Base-by-base conservation (phyloP, 176 grass and related monocot species). In the Guadua angustifolia region DNA sequence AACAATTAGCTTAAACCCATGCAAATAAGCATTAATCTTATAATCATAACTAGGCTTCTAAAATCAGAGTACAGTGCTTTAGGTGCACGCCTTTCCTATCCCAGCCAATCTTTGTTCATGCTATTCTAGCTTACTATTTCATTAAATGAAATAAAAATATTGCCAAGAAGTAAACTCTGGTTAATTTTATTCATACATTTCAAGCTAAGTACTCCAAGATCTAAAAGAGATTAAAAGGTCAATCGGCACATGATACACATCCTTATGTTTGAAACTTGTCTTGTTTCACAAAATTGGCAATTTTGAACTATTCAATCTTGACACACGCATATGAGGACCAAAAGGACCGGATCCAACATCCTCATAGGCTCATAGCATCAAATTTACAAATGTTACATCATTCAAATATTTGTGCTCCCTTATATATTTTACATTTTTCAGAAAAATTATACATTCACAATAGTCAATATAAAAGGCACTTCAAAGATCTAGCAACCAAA, bases 91-190 rank as follows among this genome's bases (percentile, higher is more conserved):
- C 56, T 25, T 66, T 39, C 5, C 2, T 64, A 6, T 63, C 16
- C 56, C 25, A 35, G 25, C 25, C 24, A 79, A 36, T 66, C 33
- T 66, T 35, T n/a, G 17, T 15, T 9, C 77, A 67, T 17, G 45
- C 19, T 81, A 53, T 69, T 42, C 65, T 14, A 56, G 21, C n/a
- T 69, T 53, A 75, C n/a, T 1, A 5, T 69, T 80, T 55, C 64
- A 2, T 18, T 12, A 69, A 17, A 22, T 0, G 33, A 0, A 77
- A 55, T 53, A 29, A 74, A 33, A 18, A 36, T 36, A 5, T 21
- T 52, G 2, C 2, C 29, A 51, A 55, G 15, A 73, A 52, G 29
- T 74, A 74, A 74, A 35, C 47, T 74, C 26, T 74, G 17, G 5
- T 26, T 74, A 51, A 17, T 33, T 52, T 52, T 72, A 72, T 6